These are phyloP conservation scores for Phaeodactylum tricornutum DNA, from an alignment of 108 stramenopile species.

Conservation along the genomic window DNA sequence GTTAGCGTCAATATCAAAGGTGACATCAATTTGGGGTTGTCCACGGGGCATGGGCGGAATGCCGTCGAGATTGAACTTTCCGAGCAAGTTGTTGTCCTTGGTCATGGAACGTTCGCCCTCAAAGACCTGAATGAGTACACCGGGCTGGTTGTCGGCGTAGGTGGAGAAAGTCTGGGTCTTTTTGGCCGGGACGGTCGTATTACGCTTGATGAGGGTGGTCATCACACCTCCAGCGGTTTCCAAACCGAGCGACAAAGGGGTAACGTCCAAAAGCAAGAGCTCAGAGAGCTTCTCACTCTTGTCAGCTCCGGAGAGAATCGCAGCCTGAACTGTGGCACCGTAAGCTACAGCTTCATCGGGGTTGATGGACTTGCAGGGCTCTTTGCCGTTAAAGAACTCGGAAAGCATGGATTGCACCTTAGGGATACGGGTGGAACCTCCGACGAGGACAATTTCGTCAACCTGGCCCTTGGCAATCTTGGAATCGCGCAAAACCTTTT, in stretches of 20 bases:
- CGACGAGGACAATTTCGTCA: slow-evolving; percentile 84
- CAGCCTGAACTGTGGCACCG: slow-evolving; percentile 92
- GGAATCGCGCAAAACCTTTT: slow-evolving; percentile 87
- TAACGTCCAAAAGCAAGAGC: slow-evolving; percentile 71
- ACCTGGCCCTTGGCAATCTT: slow-evolving; percentile 80
- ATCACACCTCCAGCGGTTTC: slow-evolving; percentile 93
- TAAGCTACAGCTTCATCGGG: slow-evolving; percentile 86
- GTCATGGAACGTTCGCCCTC: slow-evolving; percentile 96
- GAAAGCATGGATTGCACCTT: slow-evolving; percentile 75
- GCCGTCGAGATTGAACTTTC: slow-evolving; percentile 89
- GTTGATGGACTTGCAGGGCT: slow-evolving; percentile 85
- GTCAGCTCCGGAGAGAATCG: slow-evolving; percentile 71
- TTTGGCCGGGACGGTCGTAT: slow-evolving; percentile 91
- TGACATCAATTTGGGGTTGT: slow-evolving; percentile 89
- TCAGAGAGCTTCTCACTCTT: slow-evolving; percentile 54
- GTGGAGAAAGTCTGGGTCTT: slow-evolving; percentile 92
- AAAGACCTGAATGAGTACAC: slow-evolving; percentile 88
- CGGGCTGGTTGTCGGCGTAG: slow-evolving; percentile 90
- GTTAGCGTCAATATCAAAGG: slow-evolving; percentile 90
- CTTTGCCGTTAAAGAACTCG: slow-evolving; percentile 93
- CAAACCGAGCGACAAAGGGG: slow-evolving; percentile 83
- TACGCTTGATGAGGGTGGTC: slow-evolving; percentile 90
- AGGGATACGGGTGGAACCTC: slow-evolving; percentile 91
- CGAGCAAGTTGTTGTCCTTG: slow-evolving; percentile 76
- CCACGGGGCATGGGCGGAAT: slow-evolving; percentile 93